Base-by-base conservation (phyloP, 345 rosid genomes). In the Murraya paniculata region DNA sequence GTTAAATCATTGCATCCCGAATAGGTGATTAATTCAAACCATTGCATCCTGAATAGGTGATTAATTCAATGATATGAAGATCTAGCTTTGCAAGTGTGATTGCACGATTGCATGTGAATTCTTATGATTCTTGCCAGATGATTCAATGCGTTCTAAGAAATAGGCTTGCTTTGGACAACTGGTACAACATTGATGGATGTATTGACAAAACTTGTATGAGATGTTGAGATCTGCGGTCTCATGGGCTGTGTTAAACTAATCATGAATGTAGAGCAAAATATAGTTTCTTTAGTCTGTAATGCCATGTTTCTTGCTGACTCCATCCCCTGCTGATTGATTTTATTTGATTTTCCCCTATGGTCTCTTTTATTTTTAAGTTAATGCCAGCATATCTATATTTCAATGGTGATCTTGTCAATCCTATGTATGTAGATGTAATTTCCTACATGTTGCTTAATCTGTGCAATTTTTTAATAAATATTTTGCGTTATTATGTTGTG, bases 81-180 rank as follows among this genome's bases (percentile, higher is more conserved):
- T 50, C 60, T 70, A 39, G 73, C 73, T 16, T 50, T 7, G 1
- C 57, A 45, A 14, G 58, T 2, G 5, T 69, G 73, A 69, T 27
- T 70, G 39, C 5, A 25, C 30, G 16, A 30, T 7, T 28, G 39
- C 53, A 7, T 18, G 21, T 64, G 24, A 73, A n/a, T 59, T 35
- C 45, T 68, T 25, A 71, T 79, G 25, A 7, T 68, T 57, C n/a
- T 24, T 64, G 66, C 41, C 36, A 14, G 71, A 58, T 65, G 35
- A 16, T 38, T 28, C 24, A 61, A 14, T 50, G 57, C 48, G 39
- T 31, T 67, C 5, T 65, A 33, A 53, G 67, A 41, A 22, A 25
- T 45, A 55, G 1, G 22, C 18, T 71, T 72, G 64, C 48, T 45
- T 48, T 74, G 35, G 30, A 16, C 61, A 56, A 66, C 74, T 48